phyloP scores from a whole-genome alignment of 2,329 filamentous ascomycete genomes.

The Cladosporium sp. region DNA sequence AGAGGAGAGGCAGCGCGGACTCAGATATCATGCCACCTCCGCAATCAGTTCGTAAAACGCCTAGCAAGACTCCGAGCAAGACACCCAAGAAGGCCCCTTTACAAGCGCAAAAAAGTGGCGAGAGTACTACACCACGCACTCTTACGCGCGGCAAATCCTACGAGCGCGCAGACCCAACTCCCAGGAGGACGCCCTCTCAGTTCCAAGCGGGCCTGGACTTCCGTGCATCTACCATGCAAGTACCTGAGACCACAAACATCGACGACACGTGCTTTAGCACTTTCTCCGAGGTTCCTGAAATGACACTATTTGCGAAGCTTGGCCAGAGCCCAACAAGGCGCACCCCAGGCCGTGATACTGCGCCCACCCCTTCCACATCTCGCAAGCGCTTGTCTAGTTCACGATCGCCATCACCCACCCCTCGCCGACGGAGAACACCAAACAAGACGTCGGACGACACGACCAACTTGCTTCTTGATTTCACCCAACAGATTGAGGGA shows the following conservation, averaged over 20 bases:
- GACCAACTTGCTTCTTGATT: conserved; percentile 78
- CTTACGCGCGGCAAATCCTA: conserved; percentile 19
- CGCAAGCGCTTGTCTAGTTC: conserved; percentile 39
- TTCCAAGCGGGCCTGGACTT: conserved; percentile 25
- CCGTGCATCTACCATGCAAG: conserved; percentile 19
- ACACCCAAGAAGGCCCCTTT: conserved; percentile 29
- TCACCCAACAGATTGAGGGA: conserved; percentile 70
- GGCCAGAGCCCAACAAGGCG: conserved; percentile 49
- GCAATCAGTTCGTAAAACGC: conserved; percentile 22
- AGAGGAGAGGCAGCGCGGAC: conserved; percentile 23
- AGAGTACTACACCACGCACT: conserved; percentile 24
- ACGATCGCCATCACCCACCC: conserved; percentile 48
- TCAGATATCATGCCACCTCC: conserved; percentile 29
- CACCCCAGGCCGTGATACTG: conserved; percentile 20
- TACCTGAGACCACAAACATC: conserved; percentile 32
- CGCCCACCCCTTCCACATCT: conserved; percentile 48
- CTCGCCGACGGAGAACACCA: conserved; percentile 43
- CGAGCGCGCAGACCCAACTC: conserved; percentile 16
- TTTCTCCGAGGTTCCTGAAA: conserved; percentile 83
- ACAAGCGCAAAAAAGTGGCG: conserved; percentile 19
- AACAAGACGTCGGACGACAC: conserved; percentile 53
- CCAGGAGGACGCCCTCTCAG: conserved; percentile 14
- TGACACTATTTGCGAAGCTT: conserved; percentile 75
- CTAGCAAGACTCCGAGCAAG: conserved; percentile 26
- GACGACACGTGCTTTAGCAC: conserved; percentile 77